Evolutionary conservation across 352 stramenopile genomes (phyloP), one percentile per base, ranked within the genome.

Genomic region (Globisporangium cederbergense): DNA sequence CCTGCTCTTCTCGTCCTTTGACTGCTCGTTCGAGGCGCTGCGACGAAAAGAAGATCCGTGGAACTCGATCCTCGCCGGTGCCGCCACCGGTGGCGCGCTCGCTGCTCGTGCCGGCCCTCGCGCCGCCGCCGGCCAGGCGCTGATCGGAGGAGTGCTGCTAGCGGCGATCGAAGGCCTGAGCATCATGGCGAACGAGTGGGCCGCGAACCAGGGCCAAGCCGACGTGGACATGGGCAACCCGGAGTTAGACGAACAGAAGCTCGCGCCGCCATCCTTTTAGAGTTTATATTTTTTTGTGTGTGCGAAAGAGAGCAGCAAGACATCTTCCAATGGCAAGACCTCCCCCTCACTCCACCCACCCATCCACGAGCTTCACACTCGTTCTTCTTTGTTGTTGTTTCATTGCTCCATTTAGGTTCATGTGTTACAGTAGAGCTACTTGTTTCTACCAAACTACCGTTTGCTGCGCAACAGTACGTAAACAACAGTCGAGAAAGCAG

Each of bases 31-130:
- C 46, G 97, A 97, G 56, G 93, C 95, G 36, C 77, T 99, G 61
- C 92, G 98, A 75, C 93, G 97, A 79, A 99, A 98, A 81, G 97
- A 99, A 86, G 98, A 99, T 86, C 96, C 97, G 46, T 99, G 97
- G 97, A 99, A 99, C 77, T 98, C 96, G n/a, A 99, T 99, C 65
- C 75, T 99, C 43, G 95, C 92, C 34, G 98, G 98, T 28, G 97
- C 95, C 14, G 92, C 94, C 50, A 99, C 98, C 0, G 98, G 97
- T 75, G 97, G 97, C 52, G 88, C 98, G 30, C 82, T 99, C 14
- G 97, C 97, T 28, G 93, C 96, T 18, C 88, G 98, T 51, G 97
- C 96, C 3, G 97, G 97, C 16, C 93, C 96, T 0, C 97, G 95
- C 22, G 96, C 95, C 1, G 97, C 97, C 34, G 95, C 93, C 1